These are phyloP conservation scores for Dentipellis sp. DNA, from an alignment of 768 basidiomycete genomes.

Conservation along the genomic window DNA sequence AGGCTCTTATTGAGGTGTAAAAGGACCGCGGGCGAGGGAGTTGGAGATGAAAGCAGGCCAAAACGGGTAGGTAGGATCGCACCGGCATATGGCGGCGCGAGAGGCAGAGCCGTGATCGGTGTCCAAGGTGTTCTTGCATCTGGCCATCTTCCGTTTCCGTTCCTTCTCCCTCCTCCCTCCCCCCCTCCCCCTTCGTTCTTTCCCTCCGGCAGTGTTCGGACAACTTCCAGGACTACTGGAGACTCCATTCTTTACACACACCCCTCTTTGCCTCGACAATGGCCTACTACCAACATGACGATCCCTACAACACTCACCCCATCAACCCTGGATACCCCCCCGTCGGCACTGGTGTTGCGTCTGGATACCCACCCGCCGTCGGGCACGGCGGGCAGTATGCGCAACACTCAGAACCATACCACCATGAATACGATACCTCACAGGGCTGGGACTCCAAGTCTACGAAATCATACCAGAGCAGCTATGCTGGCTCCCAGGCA, in stretches of 20 bases:
- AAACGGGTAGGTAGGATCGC: no score
- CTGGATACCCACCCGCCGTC: constrained; percentile 13
- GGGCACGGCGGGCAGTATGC: constrained; percentile 4
- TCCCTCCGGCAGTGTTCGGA: neutral
- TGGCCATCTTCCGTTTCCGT: no score
- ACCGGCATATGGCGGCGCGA: no score
- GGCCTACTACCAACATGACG: constrained; percentile 22
- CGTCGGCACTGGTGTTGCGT: constrained; percentile 5
- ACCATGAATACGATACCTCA: constrained; percentile 16
- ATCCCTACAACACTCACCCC: constrained; percentile 14
- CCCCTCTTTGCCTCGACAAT: constrained; percentile 10
- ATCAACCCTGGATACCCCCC: neutral
- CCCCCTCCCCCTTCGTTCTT: neutral
- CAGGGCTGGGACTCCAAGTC: constrained; percentile 43
- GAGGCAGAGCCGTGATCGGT: no score
- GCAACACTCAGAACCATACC: constrained; percentile 2
- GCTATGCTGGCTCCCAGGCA: constrained; percentile 59
- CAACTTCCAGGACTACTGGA: neutral
- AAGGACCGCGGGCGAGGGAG: no score
- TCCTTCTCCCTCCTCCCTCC: constrained; percentile 6
- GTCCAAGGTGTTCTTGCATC: no score
- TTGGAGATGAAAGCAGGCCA: no score
- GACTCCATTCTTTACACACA: neutral
- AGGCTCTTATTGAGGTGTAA: no score
- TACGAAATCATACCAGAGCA: constrained; percentile 52